Evolutionary conservation across 2,329 filamentous ascomycete genomes (phyloP).

Genomic region (Dothistroma septosporum): DNA sequence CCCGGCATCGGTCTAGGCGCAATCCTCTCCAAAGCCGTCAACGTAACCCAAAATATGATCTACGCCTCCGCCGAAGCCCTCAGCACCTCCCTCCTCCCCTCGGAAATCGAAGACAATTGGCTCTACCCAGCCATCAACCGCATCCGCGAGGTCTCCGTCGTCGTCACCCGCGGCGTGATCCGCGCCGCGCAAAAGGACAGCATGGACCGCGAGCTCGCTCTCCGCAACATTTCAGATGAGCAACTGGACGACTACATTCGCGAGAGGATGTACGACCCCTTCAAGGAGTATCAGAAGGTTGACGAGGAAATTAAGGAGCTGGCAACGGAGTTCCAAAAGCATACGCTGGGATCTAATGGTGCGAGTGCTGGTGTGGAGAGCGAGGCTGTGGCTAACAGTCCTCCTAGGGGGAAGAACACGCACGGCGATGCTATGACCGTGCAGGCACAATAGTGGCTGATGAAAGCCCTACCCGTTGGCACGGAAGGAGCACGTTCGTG

Average conservation of each 20-base stretch:
- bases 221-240: conserved; percentile 64
- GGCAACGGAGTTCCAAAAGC: conserved; percentile 12
- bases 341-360: conserved; percentile 2
- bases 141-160: conserved; percentile 81
- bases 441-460: not conserved
- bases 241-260: conserved; percentile 65
- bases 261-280: conserved; percentile 50
- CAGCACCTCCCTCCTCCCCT: conserved; percentile 69
- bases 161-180: conserved; percentile 88
- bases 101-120: conserved; percentile 77
- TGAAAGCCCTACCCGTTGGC: not conserved
- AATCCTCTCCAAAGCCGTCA: conserved; percentile 82
- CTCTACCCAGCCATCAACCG: conserved; percentile 86
- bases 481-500: not conserved
- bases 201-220: conserved; percentile 50
- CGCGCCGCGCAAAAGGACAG: conserved; percentile 80
- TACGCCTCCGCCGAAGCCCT: conserved; percentile 86
- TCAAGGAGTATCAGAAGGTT: conserved; percentile 42
- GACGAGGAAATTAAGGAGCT: conserved; percentile 28
- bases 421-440: conserved; percentile 14
- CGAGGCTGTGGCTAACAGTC: conserved; percentile 10
- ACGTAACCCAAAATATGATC: conserved; percentile 92
- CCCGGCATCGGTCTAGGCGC: conserved; percentile 90
- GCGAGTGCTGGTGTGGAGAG: not conserved
- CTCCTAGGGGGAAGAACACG: conserved; percentile 3